These are phyloP conservation scores for Dillenia turbinata DNA, from an alignment of 164 flowering plant species.

Conservation along the genomic window DNA sequence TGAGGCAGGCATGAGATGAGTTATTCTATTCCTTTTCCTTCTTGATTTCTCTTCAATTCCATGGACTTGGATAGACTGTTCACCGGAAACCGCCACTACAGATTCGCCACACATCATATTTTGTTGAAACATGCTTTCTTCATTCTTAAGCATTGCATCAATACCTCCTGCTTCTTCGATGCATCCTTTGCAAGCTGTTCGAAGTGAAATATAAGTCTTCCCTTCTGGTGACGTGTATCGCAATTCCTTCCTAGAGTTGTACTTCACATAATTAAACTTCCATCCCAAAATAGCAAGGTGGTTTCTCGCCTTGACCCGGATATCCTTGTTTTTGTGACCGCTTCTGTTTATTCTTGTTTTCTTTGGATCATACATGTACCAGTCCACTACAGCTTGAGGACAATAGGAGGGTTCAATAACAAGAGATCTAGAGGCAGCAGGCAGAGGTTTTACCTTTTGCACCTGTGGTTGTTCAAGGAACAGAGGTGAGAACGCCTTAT, in stretches of 20 bases:
- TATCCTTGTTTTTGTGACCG: no score
- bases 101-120: constrained; percentile 5
- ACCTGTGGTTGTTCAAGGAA: not conserved
- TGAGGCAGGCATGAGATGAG: constrained; percentile 4
- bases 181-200: constrained; percentile 41
- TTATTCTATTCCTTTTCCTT: constrained; percentile 13
- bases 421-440: constrained; percentile 6
- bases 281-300: constrained; percentile 65
- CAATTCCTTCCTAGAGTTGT: constrained; percentile 13
- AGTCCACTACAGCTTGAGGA: constrained; percentile 48
- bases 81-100: constrained; percentile 5
- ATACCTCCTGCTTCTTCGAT: constrained; percentile 14
- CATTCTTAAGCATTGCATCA: constrained; percentile 5
- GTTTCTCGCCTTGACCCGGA: constrained; percentile 34
- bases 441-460: not conserved
- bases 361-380: constrained; percentile 6
- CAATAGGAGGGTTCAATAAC: constrained; percentile 32
- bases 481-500: constrained; percentile 5
- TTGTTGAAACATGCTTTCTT: constrained; percentile 7
- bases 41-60: constrained; percentile 7
- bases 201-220: constrained; percentile 36
- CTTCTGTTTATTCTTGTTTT: not conserved
- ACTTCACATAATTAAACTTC: constrained; percentile 15
- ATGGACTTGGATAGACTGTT: constrained; percentile 5
- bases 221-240: constrained; percentile 46